These are phyloP conservation scores for Paraphaeosphaeria sporulosa DNA, from an alignment of 2,329 filamentous ascomycete species.

Conservation along the genomic window DNA sequence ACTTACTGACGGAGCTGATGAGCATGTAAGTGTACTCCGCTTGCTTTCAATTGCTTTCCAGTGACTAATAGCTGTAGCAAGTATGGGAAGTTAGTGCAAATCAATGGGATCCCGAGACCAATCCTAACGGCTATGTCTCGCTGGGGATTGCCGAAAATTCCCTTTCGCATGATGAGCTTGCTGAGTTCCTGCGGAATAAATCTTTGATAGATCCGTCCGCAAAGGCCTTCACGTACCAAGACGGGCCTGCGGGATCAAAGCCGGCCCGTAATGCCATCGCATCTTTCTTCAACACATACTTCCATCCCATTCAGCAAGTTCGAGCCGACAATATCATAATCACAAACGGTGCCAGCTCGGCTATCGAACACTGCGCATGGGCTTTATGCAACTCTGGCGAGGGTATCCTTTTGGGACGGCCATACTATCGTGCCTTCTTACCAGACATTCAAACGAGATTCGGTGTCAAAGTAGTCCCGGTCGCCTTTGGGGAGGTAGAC, in stretches of 20 bases:
- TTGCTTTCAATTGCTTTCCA: background rate
- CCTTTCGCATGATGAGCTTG: constrained; percentile 59
- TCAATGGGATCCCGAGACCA: constrained; percentile 52
- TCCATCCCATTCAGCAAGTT: constrained; percentile 39
- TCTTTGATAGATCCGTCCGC: constrained; percentile 30
- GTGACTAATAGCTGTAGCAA: background rate
- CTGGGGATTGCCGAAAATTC: constrained; percentile 63
- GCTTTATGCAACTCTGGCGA: constrained; percentile 52
- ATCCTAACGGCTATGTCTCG: constrained; percentile 57
- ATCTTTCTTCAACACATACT: constrained; percentile 47
- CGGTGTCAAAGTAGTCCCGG: constrained; percentile 53
- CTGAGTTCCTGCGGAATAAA: constrained; percentile 52
- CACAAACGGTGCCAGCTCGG: constrained; percentile 53
- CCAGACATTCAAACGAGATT: constrained; percentile 56
- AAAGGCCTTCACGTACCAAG: constrained; percentile 51
- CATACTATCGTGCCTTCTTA: constrained; percentile 59
- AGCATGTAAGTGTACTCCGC: background rate
- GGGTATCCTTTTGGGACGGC: constrained; percentile 52
- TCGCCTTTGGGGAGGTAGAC: constrained; percentile 55
- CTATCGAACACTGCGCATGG: constrained; percentile 54
- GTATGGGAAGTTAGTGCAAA: constrained; percentile 52
- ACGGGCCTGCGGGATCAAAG: constrained; percentile 50
- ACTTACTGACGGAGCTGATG: background rate
- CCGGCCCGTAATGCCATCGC: constrained; percentile 43
- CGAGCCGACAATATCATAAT: constrained; percentile 46